Conservation (phyloP, 768 basidiomycete genomes). For the Trametes villosa region DNA sequence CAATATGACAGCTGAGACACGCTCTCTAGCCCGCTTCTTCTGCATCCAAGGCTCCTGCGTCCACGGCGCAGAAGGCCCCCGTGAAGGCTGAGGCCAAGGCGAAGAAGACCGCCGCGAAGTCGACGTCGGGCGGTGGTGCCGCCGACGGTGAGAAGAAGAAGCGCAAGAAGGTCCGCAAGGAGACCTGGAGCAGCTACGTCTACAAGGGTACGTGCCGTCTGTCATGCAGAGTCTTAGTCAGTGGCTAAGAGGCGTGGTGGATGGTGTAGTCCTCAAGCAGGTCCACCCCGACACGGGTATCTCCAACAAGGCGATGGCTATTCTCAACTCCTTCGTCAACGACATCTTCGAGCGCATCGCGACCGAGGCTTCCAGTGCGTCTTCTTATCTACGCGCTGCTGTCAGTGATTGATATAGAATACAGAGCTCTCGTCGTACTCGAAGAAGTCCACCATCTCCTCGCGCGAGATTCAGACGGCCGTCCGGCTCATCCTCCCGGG, state of each 20-base stretch:
- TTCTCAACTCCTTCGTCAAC: constrained; percentile 83
- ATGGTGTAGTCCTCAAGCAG: constrained; percentile 73
- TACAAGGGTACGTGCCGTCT: constrained; percentile 61
- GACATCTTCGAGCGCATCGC: constrained; percentile 86
- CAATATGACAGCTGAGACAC: neutral
- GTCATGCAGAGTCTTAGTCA: neutral
- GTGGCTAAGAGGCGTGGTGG: neutral
- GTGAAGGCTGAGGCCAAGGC: constrained; percentile 40
- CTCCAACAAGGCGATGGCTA: constrained; percentile 88
- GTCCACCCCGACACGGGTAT: constrained; percentile 95
- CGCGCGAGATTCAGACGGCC: constrained; percentile 85
- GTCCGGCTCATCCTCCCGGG: constrained; percentile 85
- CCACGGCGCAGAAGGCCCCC: constrained; percentile 45
- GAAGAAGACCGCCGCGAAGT: constrained; percentile 64
- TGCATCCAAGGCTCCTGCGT: constrained; percentile 62
- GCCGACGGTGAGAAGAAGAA: constrained; percentile 77
- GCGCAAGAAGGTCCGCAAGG: constrained; percentile 78
- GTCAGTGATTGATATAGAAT: too few species aligned
- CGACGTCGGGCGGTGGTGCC: constrained; percentile 41
- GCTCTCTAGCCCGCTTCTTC: constrained; percentile 48
- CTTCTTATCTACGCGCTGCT: neutral
- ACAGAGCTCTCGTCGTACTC: constrained; percentile 82
- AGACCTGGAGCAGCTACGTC: constrained; percentile 86
- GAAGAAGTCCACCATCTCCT: constrained; percentile 92
- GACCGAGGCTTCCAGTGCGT: constrained; percentile 69